These are phyloP conservation scores for Paecilomyces niveus DNA, from an alignment of 2,329 filamentous ascomycete genomes.

Conservation along the genomic window DNA sequence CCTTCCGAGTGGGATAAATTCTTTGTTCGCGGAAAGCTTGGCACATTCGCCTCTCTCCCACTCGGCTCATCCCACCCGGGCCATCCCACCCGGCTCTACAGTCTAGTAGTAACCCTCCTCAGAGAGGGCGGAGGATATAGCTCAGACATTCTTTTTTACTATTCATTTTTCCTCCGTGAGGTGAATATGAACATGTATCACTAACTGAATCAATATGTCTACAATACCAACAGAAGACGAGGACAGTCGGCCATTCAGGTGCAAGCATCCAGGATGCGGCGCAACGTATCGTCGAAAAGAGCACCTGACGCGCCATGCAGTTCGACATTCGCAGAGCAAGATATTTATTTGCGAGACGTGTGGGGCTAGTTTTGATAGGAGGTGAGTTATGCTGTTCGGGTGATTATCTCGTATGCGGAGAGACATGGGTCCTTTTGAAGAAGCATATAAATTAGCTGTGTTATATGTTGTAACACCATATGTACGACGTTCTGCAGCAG, in stretches of 20 bases:
- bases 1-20: not conserved
- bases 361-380: constrained; percentile 3
- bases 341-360: constrained; percentile 4
- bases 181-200: not conserved
- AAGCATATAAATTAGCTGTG: not conserved
- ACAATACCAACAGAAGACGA: not conserved
- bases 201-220: not conserved
- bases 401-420: not conserved
- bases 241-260: constrained; percentile 5
- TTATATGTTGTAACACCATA: not conserved
- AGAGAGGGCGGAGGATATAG: not conserved
- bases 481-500: not conserved
- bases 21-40: not conserved
- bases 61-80: not conserved
- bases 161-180: not conserved
- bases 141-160: not conserved
- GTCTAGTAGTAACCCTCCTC: not conserved
- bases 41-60: not conserved
- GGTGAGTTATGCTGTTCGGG: not conserved
- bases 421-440: not conserved
- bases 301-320: constrained; percentile 14
- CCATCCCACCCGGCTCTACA: constrained; percentile 3
- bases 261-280: constrained; percentile 12
- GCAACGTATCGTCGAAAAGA: constrained; percentile 17
- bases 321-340: constrained; percentile 1